Base-by-base conservation (phyloP, 768 basidiomycete genomes). In the Albatrellus ellisii region DNA sequence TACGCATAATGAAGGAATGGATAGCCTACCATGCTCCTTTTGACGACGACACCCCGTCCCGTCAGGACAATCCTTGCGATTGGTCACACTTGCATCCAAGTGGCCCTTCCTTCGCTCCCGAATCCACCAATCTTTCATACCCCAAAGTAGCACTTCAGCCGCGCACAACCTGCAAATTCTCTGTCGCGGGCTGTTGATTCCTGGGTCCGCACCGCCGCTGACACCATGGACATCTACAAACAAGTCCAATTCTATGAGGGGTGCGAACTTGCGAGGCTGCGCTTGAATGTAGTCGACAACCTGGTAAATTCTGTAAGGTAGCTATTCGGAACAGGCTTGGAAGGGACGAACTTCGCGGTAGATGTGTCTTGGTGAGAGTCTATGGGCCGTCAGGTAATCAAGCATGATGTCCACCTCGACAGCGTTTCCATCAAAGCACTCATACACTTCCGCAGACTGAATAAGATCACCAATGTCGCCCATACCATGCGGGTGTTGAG, bases 381-480 rank as follows among this genome's bases (percentile, higher is more conserved):
- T 58, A 45, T 78, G 72, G 12, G 66, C 66, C 11, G 72, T 70
- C 33, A 89, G 59, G 58, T 88, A 87, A 56, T 90, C 87, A 32
- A 90, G 62, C 73, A 90, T 73, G 44, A 84, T 73, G 26, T 89
- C 87, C 22, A 85, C 84, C 57, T 90, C 87, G 18, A 84, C 70
- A 0, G 68, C 72, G 53, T 90, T 89, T 47, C 69, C 69, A 48
- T 78, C 72, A 55, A 90, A 90, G 50, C 73, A 79, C 24, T 87
- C 87, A 47, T 88, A 90, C n/a, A 72, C 57, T 44, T 82, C 78
- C 1, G 74, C 58, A 21, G 79, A 82, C 56, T 82, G 75, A 29
- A 90, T 78, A 37, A 90, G 66, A 56, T 90, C 87, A n/a, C 71
- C 59, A 15, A 86, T 55, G 46, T 77, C 79, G 10, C 64, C 61